These are phyloP conservation scores for Cicer chorassanicum DNA, from an alignment of 306 rosid species.

Conservation along the genomic window DNA sequence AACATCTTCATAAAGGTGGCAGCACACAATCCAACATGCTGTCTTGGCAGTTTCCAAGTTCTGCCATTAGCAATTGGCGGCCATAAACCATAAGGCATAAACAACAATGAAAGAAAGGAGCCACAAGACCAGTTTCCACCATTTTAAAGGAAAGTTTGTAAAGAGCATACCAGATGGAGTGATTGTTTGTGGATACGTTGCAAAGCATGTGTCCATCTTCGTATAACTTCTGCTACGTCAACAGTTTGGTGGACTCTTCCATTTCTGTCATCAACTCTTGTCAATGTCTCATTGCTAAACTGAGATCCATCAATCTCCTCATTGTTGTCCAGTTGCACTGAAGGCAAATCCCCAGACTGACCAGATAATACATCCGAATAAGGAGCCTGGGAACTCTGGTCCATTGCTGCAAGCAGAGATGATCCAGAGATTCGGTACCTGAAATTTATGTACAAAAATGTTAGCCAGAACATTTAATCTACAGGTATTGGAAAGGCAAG, in stretches of 20 bases:
- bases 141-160: slow-evolving; percentile 33
- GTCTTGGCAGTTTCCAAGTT: slow-evolving; percentile 17
- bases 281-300: slow-evolving; percentile 59
- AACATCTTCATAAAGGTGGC: background rate
- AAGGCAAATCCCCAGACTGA: slow-evolving; percentile 61
- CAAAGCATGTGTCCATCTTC: slow-evolving; percentile 99
- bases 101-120: slow-evolving; percentile 22
- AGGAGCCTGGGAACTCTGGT: slow-evolving; percentile 95
- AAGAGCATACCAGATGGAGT: slow-evolving; percentile 77
- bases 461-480: slow-evolving; percentile 38
- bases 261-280: slow-evolving; percentile 80
- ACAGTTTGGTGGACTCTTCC: slow-evolving; percentile 83
- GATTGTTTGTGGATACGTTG: slow-evolving; percentile 99
- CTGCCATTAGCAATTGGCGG: background rate
- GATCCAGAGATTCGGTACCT: slow-evolving; percentile 99
- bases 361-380: slow-evolving; percentile 66
- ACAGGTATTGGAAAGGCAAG: slow-evolving; percentile 28
- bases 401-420: slow-evolving; percentile 98
- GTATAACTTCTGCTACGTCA: slow-evolving; percentile 94
- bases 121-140: slow-evolving; percentile 1
- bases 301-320: slow-evolving; percentile 72
- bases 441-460: slow-evolving; percentile 45
- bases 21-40: slow-evolving; percentile 8
- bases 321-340: slow-evolving; percentile 59
- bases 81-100: background rate